Conservation (phyloP, 768 basidiomycete genomes). For the Agrocybe pediades region DNA sequence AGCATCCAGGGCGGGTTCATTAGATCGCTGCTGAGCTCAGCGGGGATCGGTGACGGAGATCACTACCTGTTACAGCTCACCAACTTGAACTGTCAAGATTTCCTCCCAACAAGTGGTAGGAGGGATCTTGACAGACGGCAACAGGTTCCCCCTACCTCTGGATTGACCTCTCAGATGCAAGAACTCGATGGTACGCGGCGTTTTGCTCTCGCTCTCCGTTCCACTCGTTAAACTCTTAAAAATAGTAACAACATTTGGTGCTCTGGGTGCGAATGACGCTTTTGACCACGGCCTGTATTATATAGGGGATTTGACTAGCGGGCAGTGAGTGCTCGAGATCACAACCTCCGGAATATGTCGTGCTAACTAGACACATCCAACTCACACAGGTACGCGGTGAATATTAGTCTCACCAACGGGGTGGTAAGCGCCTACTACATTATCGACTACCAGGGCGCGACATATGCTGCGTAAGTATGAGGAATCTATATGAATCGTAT, state of each 20-base stretch:
- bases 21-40: neutral
- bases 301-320: neutral
- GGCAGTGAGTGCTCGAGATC: neutral
- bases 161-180: neutral
- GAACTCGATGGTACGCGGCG: neutral
- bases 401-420: neutral
- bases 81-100: neutral
- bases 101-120: neutral
- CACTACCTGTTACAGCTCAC: neutral
- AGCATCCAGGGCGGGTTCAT: neutral
- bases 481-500: too few relatives aligned
- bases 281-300: neutral
- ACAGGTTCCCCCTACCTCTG: neutral
- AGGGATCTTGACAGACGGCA: neutral
- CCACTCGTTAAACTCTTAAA: too few relatives aligned
- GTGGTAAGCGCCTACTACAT: neutral
- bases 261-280: neutral
- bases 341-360: too few relatives aligned
- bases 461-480: neutral
- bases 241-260: neutral
- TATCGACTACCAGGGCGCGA: neutral
- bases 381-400: neutral
- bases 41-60: neutral
- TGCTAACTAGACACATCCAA: too few relatives aligned
- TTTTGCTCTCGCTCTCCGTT: too few relatives aligned